A percentile compares a stretch with the other conserved stretches of the same genome.
These are phyloP conservation scores for Pilasporangium apinafurcum DNA, from an alignment of 352 stramenopile species.

Conservation along the genomic window DNA sequence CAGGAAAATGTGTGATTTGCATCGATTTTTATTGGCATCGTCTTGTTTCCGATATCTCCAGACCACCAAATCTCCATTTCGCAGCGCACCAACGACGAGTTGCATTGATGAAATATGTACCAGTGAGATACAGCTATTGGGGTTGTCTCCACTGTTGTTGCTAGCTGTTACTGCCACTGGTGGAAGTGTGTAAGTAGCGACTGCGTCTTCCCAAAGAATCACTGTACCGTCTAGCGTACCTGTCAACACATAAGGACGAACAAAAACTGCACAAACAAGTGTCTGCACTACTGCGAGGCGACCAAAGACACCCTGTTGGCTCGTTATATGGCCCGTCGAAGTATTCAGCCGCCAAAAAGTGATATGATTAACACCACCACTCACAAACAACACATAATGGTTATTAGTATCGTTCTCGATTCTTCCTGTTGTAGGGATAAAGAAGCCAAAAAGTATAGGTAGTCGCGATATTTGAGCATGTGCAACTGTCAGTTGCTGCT, in stretches of 20 bases:
- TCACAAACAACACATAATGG: conserved; percentile 36
- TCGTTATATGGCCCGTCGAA: conserved; percentile 33
- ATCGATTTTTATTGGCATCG: conserved; percentile 3
- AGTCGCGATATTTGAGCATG: conserved; percentile 40
- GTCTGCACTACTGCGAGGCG: conserved; percentile 51
- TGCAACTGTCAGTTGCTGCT: conserved; percentile 13
- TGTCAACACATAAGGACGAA: conserved; percentile 44
- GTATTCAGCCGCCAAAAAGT: conserved; percentile 56
- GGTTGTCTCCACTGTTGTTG: not conserved
- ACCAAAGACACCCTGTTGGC: conserved; percentile 61
- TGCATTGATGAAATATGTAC: conserved; percentile 21
- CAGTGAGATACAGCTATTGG: conserved; percentile 26
- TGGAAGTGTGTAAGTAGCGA: conserved; percentile 37
- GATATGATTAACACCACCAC: conserved; percentile 59
- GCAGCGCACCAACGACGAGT: conserved; percentile 33
- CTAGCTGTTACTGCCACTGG: not conserved
- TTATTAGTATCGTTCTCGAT: not conserved
- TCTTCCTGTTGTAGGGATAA: conserved; percentile 7
- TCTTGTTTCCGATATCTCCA: conserved; percentile 19
- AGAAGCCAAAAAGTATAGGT: conserved; percentile 56
- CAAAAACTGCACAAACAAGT: conserved; percentile 26
- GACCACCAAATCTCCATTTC: conserved; percentile 20
- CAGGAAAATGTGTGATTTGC: conserved; percentile 24
- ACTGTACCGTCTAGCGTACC: conserved; percentile 40
- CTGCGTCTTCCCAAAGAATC: conserved; percentile 47